Conservation (phyloP, 169 alveolate species). For the Cryptosporidium bovis region DNA sequence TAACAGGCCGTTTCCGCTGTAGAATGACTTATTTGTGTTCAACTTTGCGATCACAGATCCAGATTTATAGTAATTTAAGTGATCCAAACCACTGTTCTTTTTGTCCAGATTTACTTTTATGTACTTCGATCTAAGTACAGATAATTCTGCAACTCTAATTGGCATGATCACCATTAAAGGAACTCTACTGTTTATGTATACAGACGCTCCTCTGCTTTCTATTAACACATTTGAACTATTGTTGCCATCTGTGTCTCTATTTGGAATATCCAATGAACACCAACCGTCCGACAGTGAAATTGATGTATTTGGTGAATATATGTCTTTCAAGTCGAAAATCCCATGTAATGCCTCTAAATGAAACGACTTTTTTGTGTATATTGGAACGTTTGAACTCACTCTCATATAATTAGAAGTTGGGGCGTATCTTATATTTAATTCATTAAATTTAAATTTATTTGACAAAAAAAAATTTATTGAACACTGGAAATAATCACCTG, state of each 20-base stretch:
- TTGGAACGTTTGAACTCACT: slow-evolving; percentile 24
- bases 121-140: slow-evolving; percentile 14
- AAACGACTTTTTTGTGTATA: neutral
- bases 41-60: slow-evolving; percentile 30
- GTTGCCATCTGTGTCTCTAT: neutral
- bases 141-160: slow-evolving; percentile 35
- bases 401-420: slow-evolving; percentile 53
- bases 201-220: slow-evolving; percentile 67
- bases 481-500: slow-evolving; percentile 52
- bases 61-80: neutral
- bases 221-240: neutral
- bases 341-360: slow-evolving; percentile 56
- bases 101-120: slow-evolving; percentile 34
- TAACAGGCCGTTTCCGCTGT: neutral
- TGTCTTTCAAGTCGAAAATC: slow-evolving; percentile 25
- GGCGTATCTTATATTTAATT: slow-evolving; percentile 4
- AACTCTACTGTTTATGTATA: slow-evolving; percentile 42
- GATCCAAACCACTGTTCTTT: neutral
- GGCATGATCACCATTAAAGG: slow-evolving; percentile 29
- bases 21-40: slow-evolving; percentile 3
- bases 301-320: slow-evolving; percentile 27
- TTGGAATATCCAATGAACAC: slow-evolving; percentile 28
- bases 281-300: slow-evolving; percentile 58
- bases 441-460: slow-evolving; percentile 19
- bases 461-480: slow-evolving; percentile 40